Evolutionary conservation across 1,284 basidiomycete species (phyloP).

Genomic region (Boletus calvinii): DNA sequence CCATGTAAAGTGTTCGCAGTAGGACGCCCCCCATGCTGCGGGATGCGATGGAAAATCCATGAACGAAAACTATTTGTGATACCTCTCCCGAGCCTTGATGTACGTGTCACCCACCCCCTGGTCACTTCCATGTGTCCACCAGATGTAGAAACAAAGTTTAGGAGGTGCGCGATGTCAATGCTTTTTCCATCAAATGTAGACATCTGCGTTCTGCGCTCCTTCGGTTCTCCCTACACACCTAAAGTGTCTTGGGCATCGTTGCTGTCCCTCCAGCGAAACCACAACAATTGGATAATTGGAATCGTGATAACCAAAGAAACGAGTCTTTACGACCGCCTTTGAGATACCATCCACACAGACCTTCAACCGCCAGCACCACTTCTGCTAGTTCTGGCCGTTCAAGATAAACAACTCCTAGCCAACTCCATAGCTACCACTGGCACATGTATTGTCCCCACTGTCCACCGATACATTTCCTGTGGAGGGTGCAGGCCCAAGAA

Average conservation of each 20-base stretch:
- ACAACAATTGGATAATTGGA: not conserved
- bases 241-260: no score
- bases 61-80: no score
- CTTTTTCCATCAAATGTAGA: not conserved
- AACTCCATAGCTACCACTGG: no score
- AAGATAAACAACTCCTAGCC: not conserved
- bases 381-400: not conserved
- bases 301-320: not conserved
- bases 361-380: no score
- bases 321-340: not conserved
- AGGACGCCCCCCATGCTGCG: not conserved
- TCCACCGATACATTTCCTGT: no score
- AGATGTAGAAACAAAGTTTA: not conserved
- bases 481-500: no score
- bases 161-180: not conserved
- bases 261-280: not conserved
- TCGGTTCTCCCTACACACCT: no score
- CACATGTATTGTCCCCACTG: no score
- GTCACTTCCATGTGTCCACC: not conserved
- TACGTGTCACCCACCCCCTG: not conserved
- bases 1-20: not conserved
- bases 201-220: not conserved
- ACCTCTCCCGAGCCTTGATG: not conserved
- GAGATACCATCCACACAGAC: no score
- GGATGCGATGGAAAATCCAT: no score